Percentiles rank a stretch among this genome's conserved stretches.
These are phyloP conservation scores for Artemisia tridentata DNA, from an alignment of 129 eudicot genomes.

Conservation along the genomic window DNA sequence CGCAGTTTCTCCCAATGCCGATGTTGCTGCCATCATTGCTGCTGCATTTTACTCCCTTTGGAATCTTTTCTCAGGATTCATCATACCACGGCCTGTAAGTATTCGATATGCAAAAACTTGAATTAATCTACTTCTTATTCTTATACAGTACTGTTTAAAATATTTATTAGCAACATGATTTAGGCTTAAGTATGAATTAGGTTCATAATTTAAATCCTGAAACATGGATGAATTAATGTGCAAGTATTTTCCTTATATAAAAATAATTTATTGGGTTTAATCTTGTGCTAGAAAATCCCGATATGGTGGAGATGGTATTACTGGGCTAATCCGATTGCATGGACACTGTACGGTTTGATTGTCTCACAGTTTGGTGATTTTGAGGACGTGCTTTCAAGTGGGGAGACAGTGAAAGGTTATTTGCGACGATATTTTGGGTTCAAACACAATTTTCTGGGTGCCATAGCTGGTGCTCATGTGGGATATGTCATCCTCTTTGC, in stretches of 20 bases:
- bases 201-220: too few relatives aligned
- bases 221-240: too few relatives aligned
- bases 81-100: conserved; percentile 59
- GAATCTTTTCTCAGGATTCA: conserved; percentile 75
- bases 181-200: too few relatives aligned
- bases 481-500: conserved; percentile 28
- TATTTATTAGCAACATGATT: too few relatives aligned
- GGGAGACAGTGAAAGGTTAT: conserved; percentile 26
- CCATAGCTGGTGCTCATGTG: conserved; percentile 36
- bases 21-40: conserved; percentile 56
- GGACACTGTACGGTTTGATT: conserved; percentile 59
- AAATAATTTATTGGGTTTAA: not conserved
- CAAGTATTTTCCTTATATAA: not conserved
- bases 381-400: conserved; percentile 8
- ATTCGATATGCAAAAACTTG: not conserved
- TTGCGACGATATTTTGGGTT: conserved; percentile 35
- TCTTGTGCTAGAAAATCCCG: conserved; percentile 44
- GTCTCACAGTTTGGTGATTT: conserved; percentile 57
- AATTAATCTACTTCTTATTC: not conserved
- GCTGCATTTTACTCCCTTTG: conserved; percentile 49
- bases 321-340: conserved; percentile 57
- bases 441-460: conserved; percentile 40
- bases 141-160: not conserved
- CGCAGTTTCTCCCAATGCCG: conserved; percentile 64
- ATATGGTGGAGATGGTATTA: conserved; percentile 86